Evolutionary conservation across 1,139 yeast species (phyloP).

Genomic region (Yamadazyma membranifaciens): DNA sequence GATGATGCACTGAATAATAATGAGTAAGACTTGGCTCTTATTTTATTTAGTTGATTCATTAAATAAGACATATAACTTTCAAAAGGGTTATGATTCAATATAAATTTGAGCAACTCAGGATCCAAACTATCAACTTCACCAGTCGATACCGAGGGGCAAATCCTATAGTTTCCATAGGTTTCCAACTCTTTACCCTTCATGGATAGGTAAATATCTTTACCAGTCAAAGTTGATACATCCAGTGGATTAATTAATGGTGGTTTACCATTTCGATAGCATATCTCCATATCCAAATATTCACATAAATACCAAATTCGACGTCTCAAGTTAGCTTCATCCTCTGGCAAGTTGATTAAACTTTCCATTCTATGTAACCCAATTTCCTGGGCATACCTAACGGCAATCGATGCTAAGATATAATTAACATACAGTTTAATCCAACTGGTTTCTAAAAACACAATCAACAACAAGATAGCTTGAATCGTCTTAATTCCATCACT

Average conservation of each 20-base stretch:
- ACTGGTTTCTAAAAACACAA: slow-evolving; percentile 44
- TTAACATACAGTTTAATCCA: slow-evolving; percentile 42
- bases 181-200: background rate
- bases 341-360: slow-evolving; percentile 35
- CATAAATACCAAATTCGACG: slow-evolving; percentile 57
- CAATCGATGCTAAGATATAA: slow-evolving; percentile 47
- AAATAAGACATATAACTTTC: slow-evolving; percentile 10
- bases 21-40: slow-evolving; percentile 29
- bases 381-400: slow-evolving; percentile 60
- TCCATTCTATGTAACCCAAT: slow-evolving; percentile 66
- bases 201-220: slow-evolving; percentile 9
- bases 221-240: slow-evolving; percentile 42
- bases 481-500: slow-evolving; percentile 53
- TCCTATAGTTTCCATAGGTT: background rate
- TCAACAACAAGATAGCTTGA: slow-evolving; percentile 47
- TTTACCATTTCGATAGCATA: slow-evolving; percentile 56
- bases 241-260: slow-evolving; percentile 54
- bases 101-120: slow-evolving; percentile 9
- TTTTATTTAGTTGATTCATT: slow-evolving; percentile 19
- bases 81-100: slow-evolving; percentile 10
- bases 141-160: background rate
- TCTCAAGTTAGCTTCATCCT: slow-evolving; percentile 36
- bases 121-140: slow-evolving; percentile 8
- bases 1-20: slow-evolving; percentile 29
- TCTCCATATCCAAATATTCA: slow-evolving; percentile 52